Evolutionary conservation across 2,329 filamentous ascomycete genomes (phyloP).

Genomic region (Fusarium fracticaudum): DNA sequence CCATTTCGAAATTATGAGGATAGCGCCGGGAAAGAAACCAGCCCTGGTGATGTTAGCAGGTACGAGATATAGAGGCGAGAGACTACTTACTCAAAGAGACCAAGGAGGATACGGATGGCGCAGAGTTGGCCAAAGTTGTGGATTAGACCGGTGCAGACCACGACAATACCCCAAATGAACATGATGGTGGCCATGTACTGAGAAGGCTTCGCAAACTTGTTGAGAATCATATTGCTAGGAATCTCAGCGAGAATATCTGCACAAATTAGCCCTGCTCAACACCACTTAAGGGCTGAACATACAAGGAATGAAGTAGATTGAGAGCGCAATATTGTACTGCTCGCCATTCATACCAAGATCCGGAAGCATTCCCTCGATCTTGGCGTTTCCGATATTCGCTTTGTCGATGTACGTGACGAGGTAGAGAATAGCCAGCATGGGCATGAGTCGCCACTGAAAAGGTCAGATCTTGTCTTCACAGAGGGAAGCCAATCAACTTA

Average conservation of each 20-base stretch:
- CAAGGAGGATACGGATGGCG: conserved; percentile 20
- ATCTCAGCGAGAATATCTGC: conserved; percentile 24
- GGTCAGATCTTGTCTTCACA: neutral
- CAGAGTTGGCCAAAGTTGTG: conserved; percentile 25
- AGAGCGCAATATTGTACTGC: conserved; percentile 28
- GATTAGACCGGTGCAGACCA: conserved; percentile 15
- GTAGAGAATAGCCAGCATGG: conserved; percentile 24
- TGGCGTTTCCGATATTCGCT: conserved; percentile 31
- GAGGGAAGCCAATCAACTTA: neutral
- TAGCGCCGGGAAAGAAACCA: conserved; percentile 45
- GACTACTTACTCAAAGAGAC: conserved; percentile 14
- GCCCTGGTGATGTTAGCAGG: conserved; percentile 12
- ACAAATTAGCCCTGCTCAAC: neutral
- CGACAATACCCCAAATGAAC: conserved; percentile 28
- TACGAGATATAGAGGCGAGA: fast-evolving
- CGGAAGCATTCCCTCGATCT: conserved; percentile 25
- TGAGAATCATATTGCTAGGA: conserved; percentile 32
- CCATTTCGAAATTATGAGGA: conserved; percentile 45
- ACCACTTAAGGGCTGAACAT: fast-evolving
- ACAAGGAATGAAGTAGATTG: conserved; percentile 32
- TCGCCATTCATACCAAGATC: conserved; percentile 26
- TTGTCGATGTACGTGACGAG: conserved; percentile 31
- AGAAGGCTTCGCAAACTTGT: conserved; percentile 28
- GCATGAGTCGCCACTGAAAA: conserved; percentile 23
- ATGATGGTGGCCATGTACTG: conserved; percentile 29